A percentile compares a stretch with the other conserved stretches of the same genome.
Evolutionary conservation across 371 early-diverging fungal species (phyloP).

Genomic region (Mortierella sp.): DNA sequence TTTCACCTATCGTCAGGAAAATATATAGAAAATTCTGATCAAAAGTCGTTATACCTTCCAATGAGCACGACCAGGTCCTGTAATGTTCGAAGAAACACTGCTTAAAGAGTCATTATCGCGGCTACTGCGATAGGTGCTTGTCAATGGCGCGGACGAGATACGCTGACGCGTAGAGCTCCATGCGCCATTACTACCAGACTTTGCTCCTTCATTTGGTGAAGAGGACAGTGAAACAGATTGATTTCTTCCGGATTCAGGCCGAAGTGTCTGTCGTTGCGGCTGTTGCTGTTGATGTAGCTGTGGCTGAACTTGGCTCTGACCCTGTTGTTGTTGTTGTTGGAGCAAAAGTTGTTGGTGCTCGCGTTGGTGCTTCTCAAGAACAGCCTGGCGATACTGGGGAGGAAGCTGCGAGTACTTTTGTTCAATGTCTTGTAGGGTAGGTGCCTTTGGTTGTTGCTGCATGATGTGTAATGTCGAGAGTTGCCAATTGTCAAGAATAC

Average conservation of each 20-base stretch:
- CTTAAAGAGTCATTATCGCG: slow-evolving; percentile 30
- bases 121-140: slow-evolving; percentile 13
- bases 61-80: slow-evolving; percentile 47
- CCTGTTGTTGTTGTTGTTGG: slow-evolving; percentile 27
- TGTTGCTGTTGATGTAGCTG: slow-evolving; percentile 21
- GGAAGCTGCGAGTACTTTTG: slow-evolving; percentile 45
- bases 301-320: slow-evolving; percentile 7
- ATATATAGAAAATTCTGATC: background rate
- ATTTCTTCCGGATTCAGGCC: slow-evolving; percentile 2
- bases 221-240: slow-evolving; percentile 18
- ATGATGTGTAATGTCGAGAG: background rate
- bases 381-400: slow-evolving; percentile 50
- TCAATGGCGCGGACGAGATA: slow-evolving; percentile 35
- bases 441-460: slow-evolving; percentile 21
- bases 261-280: slow-evolving; percentile 5
- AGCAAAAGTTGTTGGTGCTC: slow-evolving; percentile 37
- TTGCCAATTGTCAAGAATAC: no score
- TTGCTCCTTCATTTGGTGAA: slow-evolving; percentile 12
- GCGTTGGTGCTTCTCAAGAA: slow-evolving; percentile 42
- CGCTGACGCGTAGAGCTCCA: slow-evolving; percentile 24
- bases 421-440: slow-evolving; percentile 39
- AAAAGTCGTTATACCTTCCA: slow-evolving; percentile 36
- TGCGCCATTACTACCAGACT: background rate
- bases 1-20: background rate
- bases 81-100: slow-evolving; percentile 17